Evolutionary conservation across 371 early-diverging fungal species (phyloP).

Genomic region (Apophysomyces elegans): DNA sequence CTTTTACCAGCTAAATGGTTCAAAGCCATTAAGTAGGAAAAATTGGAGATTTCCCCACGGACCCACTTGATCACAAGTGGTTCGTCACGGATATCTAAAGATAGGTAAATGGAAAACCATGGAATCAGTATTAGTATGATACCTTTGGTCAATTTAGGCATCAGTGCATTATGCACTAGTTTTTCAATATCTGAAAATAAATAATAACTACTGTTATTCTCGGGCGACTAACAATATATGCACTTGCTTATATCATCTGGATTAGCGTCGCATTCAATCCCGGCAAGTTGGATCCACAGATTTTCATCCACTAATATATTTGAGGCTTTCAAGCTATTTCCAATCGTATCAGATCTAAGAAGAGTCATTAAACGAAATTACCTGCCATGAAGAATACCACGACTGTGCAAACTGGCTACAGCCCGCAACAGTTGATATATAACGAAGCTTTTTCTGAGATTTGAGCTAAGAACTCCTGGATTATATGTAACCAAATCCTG

Average conservation of each 20-base stretch:
- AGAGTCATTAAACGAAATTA: conserved; percentile 10
- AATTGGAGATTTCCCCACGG: conserved; percentile 78
- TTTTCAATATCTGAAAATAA: conserved; percentile 27
- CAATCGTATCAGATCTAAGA: not conserved
- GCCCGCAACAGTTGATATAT: conserved; percentile 61
- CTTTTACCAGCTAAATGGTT: conserved; percentile 72
- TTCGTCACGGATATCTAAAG: conserved; percentile 55
- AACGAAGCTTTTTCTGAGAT: conserved; percentile 64
- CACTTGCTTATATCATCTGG: conserved; percentile 32
- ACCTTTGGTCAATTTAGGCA: conserved; percentile 31
- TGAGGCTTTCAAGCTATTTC: conserved; percentile 51
- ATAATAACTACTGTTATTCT: not conserved
- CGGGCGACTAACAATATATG: not conserved
- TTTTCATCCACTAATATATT: conserved; percentile 71
- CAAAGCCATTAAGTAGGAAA: conserved; percentile 81
- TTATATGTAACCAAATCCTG: conserved; percentile 68
- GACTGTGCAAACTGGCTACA: conserved; percentile 55
- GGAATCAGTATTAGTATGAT: not conserved
- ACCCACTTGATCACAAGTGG: conserved; percentile 72
- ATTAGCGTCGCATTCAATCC: conserved; percentile 57
- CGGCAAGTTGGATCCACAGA: conserved; percentile 64
- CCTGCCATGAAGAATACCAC: conserved; percentile 65
- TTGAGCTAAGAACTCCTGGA: conserved; percentile 64
- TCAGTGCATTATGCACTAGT: conserved; percentile 25
- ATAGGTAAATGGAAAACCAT: not conserved